Base-by-base conservation (phyloP, 768 basidiomycete species). In the Russula emetica region DNA sequence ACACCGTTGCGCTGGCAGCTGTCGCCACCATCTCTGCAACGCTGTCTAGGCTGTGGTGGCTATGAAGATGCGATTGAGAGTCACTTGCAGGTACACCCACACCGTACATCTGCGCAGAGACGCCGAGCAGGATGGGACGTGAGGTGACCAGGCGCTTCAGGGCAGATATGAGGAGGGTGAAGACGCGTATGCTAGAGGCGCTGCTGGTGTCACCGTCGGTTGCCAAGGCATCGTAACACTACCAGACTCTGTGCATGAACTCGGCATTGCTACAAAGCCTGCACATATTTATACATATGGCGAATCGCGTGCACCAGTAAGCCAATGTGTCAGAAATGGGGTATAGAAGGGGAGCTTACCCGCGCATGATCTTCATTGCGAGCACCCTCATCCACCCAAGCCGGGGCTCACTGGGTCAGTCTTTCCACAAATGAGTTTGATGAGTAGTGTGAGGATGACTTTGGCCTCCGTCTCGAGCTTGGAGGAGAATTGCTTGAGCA, bases 401-500 rank as follows among this genome's bases (percentile, higher is more conserved):
- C 7, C 67, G 55, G 11, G 24, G 28, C 5, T 66, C 64, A 26
- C 34, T 38, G 1, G 30, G 2, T 64, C 63, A 2, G 47, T 6
- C 11, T 64, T 58, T n/a, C 63, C 58, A 34, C 53, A 18, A 20
- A 64, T 22, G 18, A 64, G 24, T 34, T 51, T 64, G 30, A 64
- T 55, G 36, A 64, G 54, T 3, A 64, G 14, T 4, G 38, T 51
- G 20, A 64, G 63, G 36, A 60, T 53, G 42, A 38, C 62, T n/a
- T 97, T 93, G 0, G 90, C 81, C 74, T 98, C 94, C 0, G 86
- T 87, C 58, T 80, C 78, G 53, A 99, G 79, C 69, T 96, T 88
- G 40, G 79, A 76, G 1, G 88, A 87, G 75, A 97, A 98, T 57
- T 94, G 91, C 68, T 96, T 95, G 61, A 98, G 80, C 9, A 98